These are phyloP conservation scores for Zygoascus ofunaensis DNA, from an alignment of 805 yeast genomes.

Conservation along the genomic window DNA sequence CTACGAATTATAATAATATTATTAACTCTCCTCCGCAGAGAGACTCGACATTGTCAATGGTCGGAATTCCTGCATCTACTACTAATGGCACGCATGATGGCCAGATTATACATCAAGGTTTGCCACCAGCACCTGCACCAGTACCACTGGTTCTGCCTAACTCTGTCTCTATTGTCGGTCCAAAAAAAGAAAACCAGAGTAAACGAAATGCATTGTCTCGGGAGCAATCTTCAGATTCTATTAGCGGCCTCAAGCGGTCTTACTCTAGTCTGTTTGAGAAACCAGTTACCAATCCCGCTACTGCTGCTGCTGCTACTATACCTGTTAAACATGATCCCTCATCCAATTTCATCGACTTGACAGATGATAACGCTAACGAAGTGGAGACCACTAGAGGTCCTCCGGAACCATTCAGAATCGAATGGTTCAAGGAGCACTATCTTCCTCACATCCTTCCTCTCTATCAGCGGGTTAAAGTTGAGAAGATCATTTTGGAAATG, in stretches of 20 bases:
- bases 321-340: too few species aligned
- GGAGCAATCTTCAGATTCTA: not conserved
- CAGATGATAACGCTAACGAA: not conserved
- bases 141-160: too few species aligned
- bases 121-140: too few species aligned
- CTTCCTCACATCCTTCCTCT: not conserved
- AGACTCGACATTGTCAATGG: too few species aligned
- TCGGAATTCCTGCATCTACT: too few species aligned
- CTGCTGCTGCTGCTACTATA: not conserved
- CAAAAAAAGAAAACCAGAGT: too few species aligned
- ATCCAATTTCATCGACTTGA: constrained; percentile 5
- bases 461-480: not conserved
- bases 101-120: too few species aligned
- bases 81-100: too few species aligned
- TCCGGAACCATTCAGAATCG: constrained; percentile 1
- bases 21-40: too few species aligned
- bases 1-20: too few species aligned
- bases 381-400: not conserved
- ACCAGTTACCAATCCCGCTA: not conserved
- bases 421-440: not conserved
- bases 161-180: too few species aligned
- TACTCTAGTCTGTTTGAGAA: constrained; percentile 6
- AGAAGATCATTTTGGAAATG: not conserved
- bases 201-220: too few species aligned
- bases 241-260: not conserved